Percentiles rank a stretch among this genome's conserved stretches.
phyloP scores from a whole-genome alignment of 2,329 filamentous ascomycete species.

The Ascochyta lentis region DNA sequence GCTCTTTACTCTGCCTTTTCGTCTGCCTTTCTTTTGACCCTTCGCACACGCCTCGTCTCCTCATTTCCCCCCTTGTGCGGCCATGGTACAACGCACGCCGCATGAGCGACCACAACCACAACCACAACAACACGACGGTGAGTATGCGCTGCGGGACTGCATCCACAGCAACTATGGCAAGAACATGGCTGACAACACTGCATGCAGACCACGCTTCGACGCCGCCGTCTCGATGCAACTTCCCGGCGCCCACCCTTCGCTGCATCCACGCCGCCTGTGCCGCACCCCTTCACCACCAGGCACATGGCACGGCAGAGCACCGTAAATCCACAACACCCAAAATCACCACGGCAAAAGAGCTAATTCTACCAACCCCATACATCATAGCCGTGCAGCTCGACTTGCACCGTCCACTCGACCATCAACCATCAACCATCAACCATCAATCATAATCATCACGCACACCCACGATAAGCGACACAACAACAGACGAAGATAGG shows the following conservation, averaged over 20 bases:
- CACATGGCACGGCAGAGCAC: neutral
- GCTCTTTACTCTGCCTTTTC: neutral
- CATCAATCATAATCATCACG: neutral
- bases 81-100: neutral
- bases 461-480: conserved; percentile 1
- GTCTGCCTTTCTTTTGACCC: neutral
- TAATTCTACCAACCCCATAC: neutral
- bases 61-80: conserved; percentile 3
- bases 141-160: neutral
- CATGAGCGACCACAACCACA: conserved; percentile 8
- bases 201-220: neutral
- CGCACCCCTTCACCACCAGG: neutral
- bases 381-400: neutral
- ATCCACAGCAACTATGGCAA: too few species aligned
- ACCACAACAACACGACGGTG: neutral
- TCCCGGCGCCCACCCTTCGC: neutral
- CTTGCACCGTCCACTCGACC: neutral
- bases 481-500: neutral
- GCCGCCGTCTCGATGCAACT: neutral
- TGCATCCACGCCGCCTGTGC: neutral
- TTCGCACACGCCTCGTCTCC: neutral
- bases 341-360: neutral
- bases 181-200: neutral
- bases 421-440: neutral
- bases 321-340: neutral